Percentiles rank a stretch among this genome's conserved stretches.
Conservation (phyloP, 352 stramenopile genomes). For the Globisporangium carolinianum region DNA sequence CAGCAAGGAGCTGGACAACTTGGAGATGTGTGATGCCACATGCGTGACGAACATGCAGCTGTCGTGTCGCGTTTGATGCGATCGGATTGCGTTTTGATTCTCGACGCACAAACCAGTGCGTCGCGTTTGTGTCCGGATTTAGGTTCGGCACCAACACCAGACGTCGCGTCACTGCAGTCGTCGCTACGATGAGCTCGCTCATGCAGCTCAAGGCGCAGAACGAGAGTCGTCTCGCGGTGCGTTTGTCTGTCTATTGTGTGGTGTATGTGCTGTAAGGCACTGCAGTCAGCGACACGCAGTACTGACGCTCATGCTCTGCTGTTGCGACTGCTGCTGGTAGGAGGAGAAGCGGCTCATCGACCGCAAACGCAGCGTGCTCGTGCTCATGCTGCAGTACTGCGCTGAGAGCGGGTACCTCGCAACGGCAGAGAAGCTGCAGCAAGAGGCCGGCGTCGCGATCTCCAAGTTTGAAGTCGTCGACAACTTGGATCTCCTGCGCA, state of each 20-base stretch:
- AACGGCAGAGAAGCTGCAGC: constrained; percentile 80
- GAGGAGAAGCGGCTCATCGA: constrained; percentile 87
- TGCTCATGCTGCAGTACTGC: constrained; percentile 83
- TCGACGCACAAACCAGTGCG: not conserved
- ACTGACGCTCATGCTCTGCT: not conserved
- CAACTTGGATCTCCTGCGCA: constrained; percentile 87
- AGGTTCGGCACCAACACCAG: no score
- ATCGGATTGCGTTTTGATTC: not conserved
- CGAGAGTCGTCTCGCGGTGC: constrained; percentile 64
- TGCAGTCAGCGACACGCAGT: no score
- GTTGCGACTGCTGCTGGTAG: constrained; percentile 12
- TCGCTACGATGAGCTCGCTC: constrained; percentile 60
- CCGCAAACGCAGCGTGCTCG: constrained; percentile 77
- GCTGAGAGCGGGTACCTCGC: constrained; percentile 81
- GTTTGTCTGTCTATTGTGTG: not conserved
- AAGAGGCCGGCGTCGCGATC: constrained; percentile 76
- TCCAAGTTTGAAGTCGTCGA: constrained; percentile 90
- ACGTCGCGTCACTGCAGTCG: no score
- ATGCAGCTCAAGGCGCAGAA: constrained; percentile 82
- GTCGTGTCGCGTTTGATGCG: no score
- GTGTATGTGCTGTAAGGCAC: not conserved
- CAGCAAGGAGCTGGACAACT: no score
- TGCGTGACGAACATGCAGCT: no score
- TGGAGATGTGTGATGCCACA: no score
- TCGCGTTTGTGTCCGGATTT: not conserved